phyloP scores from a whole-genome alignment of 139 green algal species.

The Chlorella sp. region DNA sequence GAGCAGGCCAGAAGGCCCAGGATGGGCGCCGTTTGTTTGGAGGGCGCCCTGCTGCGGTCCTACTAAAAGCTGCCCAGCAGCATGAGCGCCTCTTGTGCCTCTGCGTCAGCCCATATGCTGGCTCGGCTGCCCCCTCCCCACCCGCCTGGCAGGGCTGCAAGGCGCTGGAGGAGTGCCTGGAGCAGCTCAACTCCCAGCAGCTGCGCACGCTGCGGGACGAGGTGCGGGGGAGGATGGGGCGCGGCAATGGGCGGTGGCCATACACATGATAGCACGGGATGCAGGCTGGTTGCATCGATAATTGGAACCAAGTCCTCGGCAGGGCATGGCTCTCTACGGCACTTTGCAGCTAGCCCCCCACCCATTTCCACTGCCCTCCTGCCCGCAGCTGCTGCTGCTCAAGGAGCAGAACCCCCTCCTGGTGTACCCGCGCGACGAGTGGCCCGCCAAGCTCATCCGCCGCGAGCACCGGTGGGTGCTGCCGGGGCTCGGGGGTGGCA shows the following conservation, averaged over 20 bases:
- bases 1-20: neutral
- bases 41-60: neutral
- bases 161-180: conserved; percentile 34
- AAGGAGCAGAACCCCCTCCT: neutral
- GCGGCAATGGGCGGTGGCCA: too few species aligned
- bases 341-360: too few species aligned
- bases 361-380: neutral
- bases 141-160: conserved; percentile 26
- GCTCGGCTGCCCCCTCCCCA: neutral
- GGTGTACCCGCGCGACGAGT: conserved; percentile 11
- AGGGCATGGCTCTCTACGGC: too few species aligned
- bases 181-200: conserved; percentile 43
- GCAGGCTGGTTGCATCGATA: too few species aligned
- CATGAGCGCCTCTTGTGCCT: too few species aligned
- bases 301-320: too few species aligned
- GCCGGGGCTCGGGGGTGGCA: too few species aligned
- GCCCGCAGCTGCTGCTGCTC: conserved; percentile 9
- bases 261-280: too few species aligned
- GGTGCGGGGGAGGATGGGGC: neutral
- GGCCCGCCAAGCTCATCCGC: conserved; percentile 31
- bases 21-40: neutral
- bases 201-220: conserved; percentile 33
- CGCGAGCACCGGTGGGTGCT: conserved; percentile 29
- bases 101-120: too few species aligned
- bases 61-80: too few species aligned